Evolutionary conservation across 345 rosid species (phyloP).

Genomic region (Boechera divaricarpa): DNA sequence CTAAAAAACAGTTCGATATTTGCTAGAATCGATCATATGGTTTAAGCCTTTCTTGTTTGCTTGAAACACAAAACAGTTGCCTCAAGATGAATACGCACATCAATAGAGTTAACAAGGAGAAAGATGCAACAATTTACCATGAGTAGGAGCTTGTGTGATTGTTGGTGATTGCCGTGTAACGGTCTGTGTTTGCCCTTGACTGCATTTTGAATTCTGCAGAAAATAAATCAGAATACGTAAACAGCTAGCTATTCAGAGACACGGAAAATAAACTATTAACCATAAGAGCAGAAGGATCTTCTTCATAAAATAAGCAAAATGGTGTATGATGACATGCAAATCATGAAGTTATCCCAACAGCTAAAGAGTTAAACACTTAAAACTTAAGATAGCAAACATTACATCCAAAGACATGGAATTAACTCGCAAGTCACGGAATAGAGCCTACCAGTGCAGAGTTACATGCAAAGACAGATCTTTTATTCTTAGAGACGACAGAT

Average conservation of each 20-base stretch:
- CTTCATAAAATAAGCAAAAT: not conserved
- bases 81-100: not conserved
- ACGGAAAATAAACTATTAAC: not conserved
- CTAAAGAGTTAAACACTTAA: not conserved
- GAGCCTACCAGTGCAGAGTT: constrained; percentile 53
- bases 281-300: constrained; percentile 15
- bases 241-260: not conserved
- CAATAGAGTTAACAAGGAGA: constrained; percentile 10
- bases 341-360: constrained; percentile 3
- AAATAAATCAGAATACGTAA: constrained; percentile 12
- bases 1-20: not conserved
- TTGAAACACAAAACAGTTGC: constrained; percentile 6
- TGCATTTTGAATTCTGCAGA: constrained; percentile 67
- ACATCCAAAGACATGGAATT: not conserved
- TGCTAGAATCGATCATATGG: constrained; percentile 14
- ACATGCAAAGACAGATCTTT: constrained; percentile 43
- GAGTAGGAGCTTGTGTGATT: constrained; percentile 76
- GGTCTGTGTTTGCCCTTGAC: constrained; percentile 85
- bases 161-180: constrained; percentile 69
- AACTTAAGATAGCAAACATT: not conserved
- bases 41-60: constrained; percentile 9
- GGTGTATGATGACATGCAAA: not conserved
- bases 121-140: constrained; percentile 51
- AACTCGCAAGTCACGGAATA: not conserved
- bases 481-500: constrained; percentile 30